Evolutionary conservation across 164 flowering plant species (phyloP).

Genomic region (Houttuynia cordata): DNA sequence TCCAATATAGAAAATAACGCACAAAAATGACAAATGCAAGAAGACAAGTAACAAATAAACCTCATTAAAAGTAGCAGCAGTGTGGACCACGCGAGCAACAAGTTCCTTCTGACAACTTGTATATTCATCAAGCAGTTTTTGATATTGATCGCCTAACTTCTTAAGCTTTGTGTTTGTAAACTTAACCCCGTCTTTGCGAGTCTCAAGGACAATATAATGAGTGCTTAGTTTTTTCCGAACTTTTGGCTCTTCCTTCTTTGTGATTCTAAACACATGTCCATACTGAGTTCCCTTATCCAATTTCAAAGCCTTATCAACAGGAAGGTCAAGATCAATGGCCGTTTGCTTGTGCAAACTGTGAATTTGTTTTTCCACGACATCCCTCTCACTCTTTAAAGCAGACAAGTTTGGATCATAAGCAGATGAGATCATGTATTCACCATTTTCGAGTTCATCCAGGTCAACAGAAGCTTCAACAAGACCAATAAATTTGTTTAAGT

Average conservation of each 20-base stretch:
- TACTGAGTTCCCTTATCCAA: conserved; percentile 86
- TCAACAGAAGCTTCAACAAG: conserved; percentile 89
- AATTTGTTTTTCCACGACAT: conserved; percentile 59
- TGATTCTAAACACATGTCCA: conserved; percentile 95
- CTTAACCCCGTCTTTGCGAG: conserved; percentile 95
- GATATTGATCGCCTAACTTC: conserved; percentile 75
- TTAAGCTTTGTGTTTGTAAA: conserved; percentile 92
- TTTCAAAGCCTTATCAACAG: conserved; percentile 75
- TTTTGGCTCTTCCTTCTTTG: conserved; percentile 98
- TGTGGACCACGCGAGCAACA: conserved; percentile 70
- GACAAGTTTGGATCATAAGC: conserved; percentile 56
- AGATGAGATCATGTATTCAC: conserved; percentile 88
- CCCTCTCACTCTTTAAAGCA: conserved; percentile 59
- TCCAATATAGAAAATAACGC: neutral
- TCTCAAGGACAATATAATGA: conserved; percentile 80
- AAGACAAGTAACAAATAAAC: conserved; percentile 19
- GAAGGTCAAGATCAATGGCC: conserved; percentile 80
- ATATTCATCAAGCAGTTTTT: conserved; percentile 73
- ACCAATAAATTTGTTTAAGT: conserved; percentile 67
- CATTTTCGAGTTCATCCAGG: conserved; percentile 92
- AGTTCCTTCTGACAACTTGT: conserved; percentile 74
- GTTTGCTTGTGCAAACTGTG: conserved; percentile 66
- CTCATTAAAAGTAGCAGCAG: conserved; percentile 80
- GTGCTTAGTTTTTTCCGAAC: conserved; percentile 72
- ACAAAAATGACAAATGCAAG: neutral